Base-by-base conservation (phyloP, 2,329 filamentous ascomycete species). In the Thelonectria olida region DNA sequence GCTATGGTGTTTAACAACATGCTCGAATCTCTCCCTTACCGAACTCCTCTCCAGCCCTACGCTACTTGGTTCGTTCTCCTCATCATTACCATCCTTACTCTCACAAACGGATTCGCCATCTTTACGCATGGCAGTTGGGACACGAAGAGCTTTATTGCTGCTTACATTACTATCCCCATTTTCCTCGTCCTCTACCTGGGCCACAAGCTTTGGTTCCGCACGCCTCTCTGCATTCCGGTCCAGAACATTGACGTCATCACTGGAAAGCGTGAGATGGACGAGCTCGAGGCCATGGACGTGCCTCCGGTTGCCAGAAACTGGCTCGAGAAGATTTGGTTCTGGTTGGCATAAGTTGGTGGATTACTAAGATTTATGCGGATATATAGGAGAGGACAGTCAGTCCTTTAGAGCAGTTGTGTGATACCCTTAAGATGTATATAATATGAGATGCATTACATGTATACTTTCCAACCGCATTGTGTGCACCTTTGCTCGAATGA, bases 71-170 rank as follows among this genome's bases (percentile, higher is more conserved):
- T 85, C 54, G 82, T 84, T 13, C 82, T 93, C 7, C 72, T 84
- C 10, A 71, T 88, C 42, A 83, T 93, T 60, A 75, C 74, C 2
- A 76, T 92, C 20, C 80, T 94, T 9, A 86, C 84, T 2, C 75
- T 94, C 7, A 90, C 92, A 71, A 93, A 93, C 72, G 92, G 91
- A 1, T 94, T 93, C 74, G 84, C 88, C 45, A 84, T 90, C 17
- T 93, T 95, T 75, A 90, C 90, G 73, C 85, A 87, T 0, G 78
- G 80, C 13, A 81, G 87, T 19, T 95, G 88, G 83, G 84, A 82
- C 20, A 84, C 82, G 0, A 81, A 82, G 17, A 82, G 81, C 67
- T 96, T 96, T 71, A 62, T 89, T 19, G 85, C 86, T 0, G 82
- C 78, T 69, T 93, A 88, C 71, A 82, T 91, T 73, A 90, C 82